phyloP scores from a whole-genome alignment of 441 rosid species.

The Sinapis alba region DNA sequence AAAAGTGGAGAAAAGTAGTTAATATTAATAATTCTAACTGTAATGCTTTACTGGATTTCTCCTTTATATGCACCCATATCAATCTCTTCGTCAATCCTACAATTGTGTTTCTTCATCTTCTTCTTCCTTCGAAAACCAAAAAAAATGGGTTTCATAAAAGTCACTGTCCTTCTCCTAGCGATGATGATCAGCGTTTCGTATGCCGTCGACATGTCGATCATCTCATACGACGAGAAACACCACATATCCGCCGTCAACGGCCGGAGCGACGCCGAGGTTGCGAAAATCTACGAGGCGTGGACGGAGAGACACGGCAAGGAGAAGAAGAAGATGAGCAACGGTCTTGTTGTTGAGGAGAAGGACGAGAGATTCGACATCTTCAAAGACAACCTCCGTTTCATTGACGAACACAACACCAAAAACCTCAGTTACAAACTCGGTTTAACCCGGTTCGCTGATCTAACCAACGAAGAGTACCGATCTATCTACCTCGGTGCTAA shows the following conservation, averaged over 20 bases:
- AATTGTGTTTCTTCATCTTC: constrained; percentile 22
- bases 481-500: constrained; percentile 60
- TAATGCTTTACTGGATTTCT: neutral
- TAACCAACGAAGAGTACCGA: constrained; percentile 90
- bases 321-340: neutral
- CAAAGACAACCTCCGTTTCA: constrained; percentile 75
- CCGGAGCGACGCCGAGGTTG: constrained; percentile 75
- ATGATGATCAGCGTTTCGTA: constrained; percentile 51
- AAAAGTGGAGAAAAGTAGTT: neutral
- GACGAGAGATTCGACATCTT: constrained; percentile 70
- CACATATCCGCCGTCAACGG: constrained; percentile 36
- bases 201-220: constrained; percentile 80
- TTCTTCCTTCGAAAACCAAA: neutral
- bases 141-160: constrained; percentile 48
- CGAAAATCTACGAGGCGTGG: constrained; percentile 74
- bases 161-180: constrained; percentile 45
- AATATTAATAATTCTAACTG: neutral
- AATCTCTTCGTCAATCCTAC: constrained; percentile 6
- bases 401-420: constrained; percentile 73
- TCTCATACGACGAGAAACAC: constrained; percentile 66
- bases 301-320: constrained; percentile 65
- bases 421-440: constrained; percentile 63
- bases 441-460: constrained; percentile 82
- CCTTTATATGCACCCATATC: constrained; percentile 17
- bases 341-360: constrained; percentile 44